Conservation (phyloP, 352 stramenopile species). For the Pythium phragmitis region DNA sequence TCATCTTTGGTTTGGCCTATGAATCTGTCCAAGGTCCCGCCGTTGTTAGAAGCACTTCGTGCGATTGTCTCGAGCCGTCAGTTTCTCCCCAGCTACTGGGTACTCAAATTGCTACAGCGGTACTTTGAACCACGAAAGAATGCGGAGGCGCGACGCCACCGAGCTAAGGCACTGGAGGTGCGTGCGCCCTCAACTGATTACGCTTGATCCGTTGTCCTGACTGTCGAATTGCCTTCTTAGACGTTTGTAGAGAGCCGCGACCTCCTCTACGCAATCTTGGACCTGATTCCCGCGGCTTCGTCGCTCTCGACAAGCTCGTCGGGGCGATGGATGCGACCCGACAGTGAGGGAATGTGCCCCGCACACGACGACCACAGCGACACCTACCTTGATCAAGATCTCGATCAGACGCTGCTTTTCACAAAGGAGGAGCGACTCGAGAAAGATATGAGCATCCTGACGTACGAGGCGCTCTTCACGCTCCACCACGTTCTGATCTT, state of each 20-base stretch:
- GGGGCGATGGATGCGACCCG: slow-evolving; percentile 47
- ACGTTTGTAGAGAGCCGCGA: slow-evolving; percentile 51
- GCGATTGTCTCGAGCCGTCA: slow-evolving; percentile 62
- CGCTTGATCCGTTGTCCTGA: background rate
- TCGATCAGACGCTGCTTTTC: slow-evolving; percentile 27
- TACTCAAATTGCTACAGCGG: slow-evolving; percentile 58
- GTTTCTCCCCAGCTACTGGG: slow-evolving; percentile 67
- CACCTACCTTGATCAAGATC: slow-evolving; percentile 9
- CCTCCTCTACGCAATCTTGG: slow-evolving; percentile 48
- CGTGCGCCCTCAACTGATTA: background rate
- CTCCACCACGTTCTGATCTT: slow-evolving; percentile 63
- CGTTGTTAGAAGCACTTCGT: slow-evolving; percentile 50
- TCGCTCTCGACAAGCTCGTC: slow-evolving; percentile 34
- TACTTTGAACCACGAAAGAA: slow-evolving; percentile 47
- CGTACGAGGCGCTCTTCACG: slow-evolving; percentile 65
- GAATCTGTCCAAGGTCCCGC: slow-evolving; percentile 8
- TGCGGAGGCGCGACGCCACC: slow-evolving; percentile 34
- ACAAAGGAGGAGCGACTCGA: slow-evolving; percentile 64
- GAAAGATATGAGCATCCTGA: slow-evolving; percentile 67
- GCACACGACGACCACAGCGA: slow-evolving; percentile 14
- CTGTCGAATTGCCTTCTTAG: background rate
- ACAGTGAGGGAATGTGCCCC: background rate
- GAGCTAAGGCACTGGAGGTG: slow-evolving; percentile 50
- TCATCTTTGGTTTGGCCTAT: background rate
- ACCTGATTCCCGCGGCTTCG: slow-evolving; percentile 54